Evolutionary conservation across 306 rosid species (phyloP).

Genomic region (Medicago ruthenica): DNA sequence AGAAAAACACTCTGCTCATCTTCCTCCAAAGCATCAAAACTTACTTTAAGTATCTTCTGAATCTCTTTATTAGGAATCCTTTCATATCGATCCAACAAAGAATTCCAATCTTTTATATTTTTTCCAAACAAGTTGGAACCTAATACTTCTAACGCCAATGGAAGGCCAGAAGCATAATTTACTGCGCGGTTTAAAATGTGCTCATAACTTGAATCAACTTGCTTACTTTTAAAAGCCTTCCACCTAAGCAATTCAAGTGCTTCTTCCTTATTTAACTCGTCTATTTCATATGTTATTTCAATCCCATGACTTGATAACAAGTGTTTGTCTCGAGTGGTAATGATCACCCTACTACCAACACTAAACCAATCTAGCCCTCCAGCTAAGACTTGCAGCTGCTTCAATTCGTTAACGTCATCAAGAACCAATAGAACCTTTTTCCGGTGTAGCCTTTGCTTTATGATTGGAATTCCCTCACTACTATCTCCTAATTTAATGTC

Average conservation of each 20-base stretch:
- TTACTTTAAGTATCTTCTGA: constrained; percentile 15
- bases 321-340: constrained; percentile 40
- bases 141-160: constrained; percentile 40
- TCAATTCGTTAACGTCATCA: too few species aligned
- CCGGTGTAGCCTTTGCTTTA: constrained; percentile 29
- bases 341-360: too few species aligned
- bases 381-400: too few species aligned
- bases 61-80: background rate
- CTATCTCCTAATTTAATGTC: constrained; percentile 16
- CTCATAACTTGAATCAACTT: background rate
- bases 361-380: too few species aligned
- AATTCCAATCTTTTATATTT: constrained; percentile 21
- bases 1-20: constrained; percentile 17
- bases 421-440: too few species aligned
- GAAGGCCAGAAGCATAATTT: constrained; percentile 20
- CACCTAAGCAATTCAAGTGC: constrained; percentile 42
- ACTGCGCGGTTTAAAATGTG: background rate
- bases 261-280: background rate
- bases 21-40: constrained; percentile 26
- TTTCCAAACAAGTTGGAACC: constrained; percentile 35
- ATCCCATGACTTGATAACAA: constrained; percentile 21
- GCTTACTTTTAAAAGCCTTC: constrained; percentile 34
- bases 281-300: background rate
- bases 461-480: background rate
- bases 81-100: constrained; percentile 4